A percentile compares a stretch with the other conserved stretches of the same genome.
phyloP scores from a whole-genome alignment of 305 asterid genomes.

The Fraxinus latifolia region DNA sequence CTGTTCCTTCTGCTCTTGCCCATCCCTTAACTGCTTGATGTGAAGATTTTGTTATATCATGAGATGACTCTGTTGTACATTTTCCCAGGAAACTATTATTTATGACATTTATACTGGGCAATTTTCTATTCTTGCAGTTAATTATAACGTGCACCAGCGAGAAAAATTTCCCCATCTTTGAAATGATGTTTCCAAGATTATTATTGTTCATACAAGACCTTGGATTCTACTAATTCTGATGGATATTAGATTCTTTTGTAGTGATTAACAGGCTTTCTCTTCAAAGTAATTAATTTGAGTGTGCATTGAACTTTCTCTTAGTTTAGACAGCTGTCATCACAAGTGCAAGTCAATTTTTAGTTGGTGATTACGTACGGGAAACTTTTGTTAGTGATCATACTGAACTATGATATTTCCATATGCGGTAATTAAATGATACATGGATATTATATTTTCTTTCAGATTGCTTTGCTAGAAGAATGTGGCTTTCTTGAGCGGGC shows the following conservation, averaged over 20 bases:
- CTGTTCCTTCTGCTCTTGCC: constrained; percentile 1
- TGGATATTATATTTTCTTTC: constrained; percentile 27
- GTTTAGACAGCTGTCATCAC: neutral
- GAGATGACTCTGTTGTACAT: neutral
- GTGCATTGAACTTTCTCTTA: neutral
- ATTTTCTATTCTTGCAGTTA: neutral
- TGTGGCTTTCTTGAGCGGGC: constrained; percentile 83
- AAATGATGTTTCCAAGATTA: neutral
- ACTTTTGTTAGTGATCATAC: constrained; percentile 14
- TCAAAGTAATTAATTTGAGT: neutral
- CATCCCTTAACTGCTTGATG: constrained; percentile 23
- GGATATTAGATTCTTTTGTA: neutral
- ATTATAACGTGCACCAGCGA: neutral
- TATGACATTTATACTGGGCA: neutral
- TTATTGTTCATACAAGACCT: neutral
- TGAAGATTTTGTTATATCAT: neutral
- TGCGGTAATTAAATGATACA: constrained; percentile 4
- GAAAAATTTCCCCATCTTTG: neutral
- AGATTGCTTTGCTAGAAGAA: constrained; percentile 86
- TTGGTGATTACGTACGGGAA: neutral
- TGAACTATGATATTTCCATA: constrained; percentile 21
- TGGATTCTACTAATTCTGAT: neutral
- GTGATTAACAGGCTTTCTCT: neutral
- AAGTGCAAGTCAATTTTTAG: neutral
- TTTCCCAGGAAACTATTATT: neutral